Percentiles rank a stretch among this genome's conserved stretches.
These are phyloP conservation scores for Persicaria tinctoria DNA, from an alignment of 148 eudicot genomes.

Conservation along the genomic window DNA sequence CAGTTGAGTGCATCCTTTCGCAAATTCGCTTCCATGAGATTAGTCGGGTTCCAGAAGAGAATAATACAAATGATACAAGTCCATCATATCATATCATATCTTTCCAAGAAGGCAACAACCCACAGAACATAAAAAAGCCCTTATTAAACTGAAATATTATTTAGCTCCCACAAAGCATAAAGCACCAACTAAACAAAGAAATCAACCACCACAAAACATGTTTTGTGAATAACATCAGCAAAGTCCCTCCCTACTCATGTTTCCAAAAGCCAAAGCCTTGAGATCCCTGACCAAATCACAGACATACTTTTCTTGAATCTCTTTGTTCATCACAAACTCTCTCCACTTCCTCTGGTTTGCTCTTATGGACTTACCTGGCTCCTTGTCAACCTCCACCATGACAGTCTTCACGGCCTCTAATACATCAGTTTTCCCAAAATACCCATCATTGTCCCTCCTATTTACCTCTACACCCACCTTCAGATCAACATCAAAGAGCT, in stretches of 20 bases:
- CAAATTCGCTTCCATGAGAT: too few relatives aligned
- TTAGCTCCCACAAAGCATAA: background rate
- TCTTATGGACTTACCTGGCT: slow-evolving; percentile 22
- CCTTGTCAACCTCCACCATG: slow-evolving; percentile 24
- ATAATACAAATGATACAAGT: too few relatives aligned
- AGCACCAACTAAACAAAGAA: background rate
- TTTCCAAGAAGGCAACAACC: too few relatives aligned
- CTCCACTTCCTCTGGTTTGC: slow-evolving; percentile 36
- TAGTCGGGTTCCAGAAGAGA: too few relatives aligned
- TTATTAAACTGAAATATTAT: background rate
- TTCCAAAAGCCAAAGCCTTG: slow-evolving; percentile 20
- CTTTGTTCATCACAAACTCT: slow-evolving; percentile 26
- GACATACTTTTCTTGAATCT: slow-evolving; percentile 27
- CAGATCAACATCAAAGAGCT: slow-evolving; percentile 29
- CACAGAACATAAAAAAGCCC: too few relatives aligned
- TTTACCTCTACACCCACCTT: slow-evolving; percentile 46
- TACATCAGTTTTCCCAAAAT: slow-evolving; percentile 37
- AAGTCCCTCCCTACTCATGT: background rate
- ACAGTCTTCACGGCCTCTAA: slow-evolving; percentile 27
- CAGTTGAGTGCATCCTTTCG: too few relatives aligned
- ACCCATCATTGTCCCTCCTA: slow-evolving; percentile 51
- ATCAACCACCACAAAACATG: background rate
- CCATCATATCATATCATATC: too few relatives aligned
- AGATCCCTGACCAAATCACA: slow-evolving; percentile 30
- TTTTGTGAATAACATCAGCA: background rate